Evolutionary conservation across 2,329 filamentous ascomycete genomes (phyloP), one percentile per base, ranked within the genome.

Genomic region (Raffaelea albimanens): DNA sequence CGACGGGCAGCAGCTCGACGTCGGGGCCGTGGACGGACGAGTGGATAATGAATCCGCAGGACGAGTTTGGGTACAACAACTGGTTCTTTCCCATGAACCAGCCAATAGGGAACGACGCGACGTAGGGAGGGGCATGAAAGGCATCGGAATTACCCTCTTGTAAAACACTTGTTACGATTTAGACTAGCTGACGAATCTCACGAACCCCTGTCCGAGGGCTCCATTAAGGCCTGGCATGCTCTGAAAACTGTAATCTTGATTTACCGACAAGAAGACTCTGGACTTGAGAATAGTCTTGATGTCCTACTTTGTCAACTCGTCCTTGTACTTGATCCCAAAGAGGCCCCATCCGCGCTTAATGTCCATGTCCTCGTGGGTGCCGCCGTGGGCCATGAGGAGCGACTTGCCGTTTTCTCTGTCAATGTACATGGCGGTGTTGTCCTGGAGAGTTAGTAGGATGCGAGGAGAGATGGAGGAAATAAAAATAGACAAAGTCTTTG

Each of bases 81-180:
- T 54, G 50, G 50, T 52, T 54, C 23, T 54, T 49, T 25, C 52
- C 52, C 0, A 49, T 45, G 36, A 52, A 53, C 46, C 50, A 53
- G 36, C 46, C 36, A 14, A 48, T 53, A 19, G 42, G 41, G 23
- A 19, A 20, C 5, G 36, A 40, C 18, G 34, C 8, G 34, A 8
- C 34, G n/a, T 38, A 16, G 34, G 18, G 13, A 38, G 14, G 7
- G 18, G 34, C n/a, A n/a, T n/a, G 16, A 39, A 38, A 38, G 34
- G 34, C 5, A 38, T 22, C n/a, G 40, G 11, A 43, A 29, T 29
- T 22, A n/a, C n/a, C n/a, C n/a, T n/a, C n/a, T n/a, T n/a, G n/a
- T n/a, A n/a, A n/a, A n/a, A n/a, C n/a, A n/a, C n/a, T n/a, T n/a
- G n/a, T n/a, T n/a, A n/a, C n/a, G n/a, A n/a, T n/a, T n/a, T n/a